Conservation (phyloP, 1,284 basidiomycete genomes). For the Pholiota adiposa region DNA sequence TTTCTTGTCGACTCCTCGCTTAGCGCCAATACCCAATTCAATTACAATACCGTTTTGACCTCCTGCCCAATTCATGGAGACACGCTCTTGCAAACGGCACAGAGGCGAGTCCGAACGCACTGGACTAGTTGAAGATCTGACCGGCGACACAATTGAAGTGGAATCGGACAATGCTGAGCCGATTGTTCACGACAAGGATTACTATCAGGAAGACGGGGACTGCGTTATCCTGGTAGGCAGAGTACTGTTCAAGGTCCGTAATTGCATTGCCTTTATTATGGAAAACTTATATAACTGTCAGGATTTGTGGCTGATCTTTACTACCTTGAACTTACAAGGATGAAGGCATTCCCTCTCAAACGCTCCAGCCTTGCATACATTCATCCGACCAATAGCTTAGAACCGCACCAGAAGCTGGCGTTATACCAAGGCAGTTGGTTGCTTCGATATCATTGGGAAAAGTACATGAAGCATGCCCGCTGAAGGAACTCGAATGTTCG, state of each 20-base stretch:
- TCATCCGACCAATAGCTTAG: background rate
- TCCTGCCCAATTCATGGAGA: no score
- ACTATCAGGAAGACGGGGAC: background rate
- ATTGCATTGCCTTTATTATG: background rate
- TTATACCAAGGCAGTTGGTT: background rate
- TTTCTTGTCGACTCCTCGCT: no score
- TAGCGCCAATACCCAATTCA: no score
- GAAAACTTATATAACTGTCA: no score
- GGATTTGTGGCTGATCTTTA: background rate
- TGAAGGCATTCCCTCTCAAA: background rate
- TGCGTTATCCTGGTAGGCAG: background rate
- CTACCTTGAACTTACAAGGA: background rate
- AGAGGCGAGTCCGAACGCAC: background rate
- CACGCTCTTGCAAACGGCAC: background rate
- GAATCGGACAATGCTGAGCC: background rate
- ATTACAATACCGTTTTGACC: no score
- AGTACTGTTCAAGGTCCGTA: background rate
- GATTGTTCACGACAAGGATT: background rate
- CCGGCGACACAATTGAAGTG: background rate
- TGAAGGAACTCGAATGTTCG: no score
- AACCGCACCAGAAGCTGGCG: background rate
- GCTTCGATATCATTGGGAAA: background rate
- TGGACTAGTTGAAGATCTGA: background rate
- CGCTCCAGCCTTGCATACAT: background rate
- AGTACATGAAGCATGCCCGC: no score